Evolutionary conservation across 441 rosid species (phyloP).

Genomic region (Hura crepitans): DNA sequence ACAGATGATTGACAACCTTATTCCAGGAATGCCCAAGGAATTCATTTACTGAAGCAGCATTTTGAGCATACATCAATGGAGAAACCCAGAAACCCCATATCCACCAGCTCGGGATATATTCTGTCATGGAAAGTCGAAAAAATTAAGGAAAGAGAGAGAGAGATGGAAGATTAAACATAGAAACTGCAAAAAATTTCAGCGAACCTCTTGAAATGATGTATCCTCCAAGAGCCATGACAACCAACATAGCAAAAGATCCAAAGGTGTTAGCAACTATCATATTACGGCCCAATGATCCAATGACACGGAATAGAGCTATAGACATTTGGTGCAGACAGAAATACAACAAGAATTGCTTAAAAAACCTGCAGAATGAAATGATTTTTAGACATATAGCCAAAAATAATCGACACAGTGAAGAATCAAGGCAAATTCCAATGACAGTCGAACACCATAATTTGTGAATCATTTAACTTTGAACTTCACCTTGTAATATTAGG

Average conservation of each 20-base stretch:
- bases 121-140: constrained; percentile 39
- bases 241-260: constrained; percentile 96
- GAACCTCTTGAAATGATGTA: constrained; percentile 84
- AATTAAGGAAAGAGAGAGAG: not conserved
- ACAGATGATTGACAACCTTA: constrained; percentile 46
- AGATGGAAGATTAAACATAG: constrained; percentile 1
- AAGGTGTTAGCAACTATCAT: constrained; percentile 96
- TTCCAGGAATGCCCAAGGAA: constrained; percentile 87
- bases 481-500: constrained; percentile 64
- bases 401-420: constrained; percentile 45
- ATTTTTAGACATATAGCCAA: constrained; percentile 40
- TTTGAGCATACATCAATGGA: constrained; percentile 93
- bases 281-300: constrained; percentile 87
- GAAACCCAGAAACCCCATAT: constrained; percentile 98
- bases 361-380: constrained; percentile 53
- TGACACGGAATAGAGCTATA: constrained; percentile 78
- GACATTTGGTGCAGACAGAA: constrained; percentile 95
- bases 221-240: constrained; percentile 94
- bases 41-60: constrained; percentile 94
- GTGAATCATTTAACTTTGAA: constrained; percentile 15
- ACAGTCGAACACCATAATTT: constrained; percentile 16
- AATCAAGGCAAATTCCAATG: constrained; percentile 19
- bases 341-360: constrained; percentile 70
- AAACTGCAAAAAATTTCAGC: constrained; percentile 12
- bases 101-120: constrained; percentile 90